These are phyloP conservation scores for Clonostachys rhizophaga DNA, from an alignment of 2,329 filamentous ascomycete species.

Conservation along the genomic window DNA sequence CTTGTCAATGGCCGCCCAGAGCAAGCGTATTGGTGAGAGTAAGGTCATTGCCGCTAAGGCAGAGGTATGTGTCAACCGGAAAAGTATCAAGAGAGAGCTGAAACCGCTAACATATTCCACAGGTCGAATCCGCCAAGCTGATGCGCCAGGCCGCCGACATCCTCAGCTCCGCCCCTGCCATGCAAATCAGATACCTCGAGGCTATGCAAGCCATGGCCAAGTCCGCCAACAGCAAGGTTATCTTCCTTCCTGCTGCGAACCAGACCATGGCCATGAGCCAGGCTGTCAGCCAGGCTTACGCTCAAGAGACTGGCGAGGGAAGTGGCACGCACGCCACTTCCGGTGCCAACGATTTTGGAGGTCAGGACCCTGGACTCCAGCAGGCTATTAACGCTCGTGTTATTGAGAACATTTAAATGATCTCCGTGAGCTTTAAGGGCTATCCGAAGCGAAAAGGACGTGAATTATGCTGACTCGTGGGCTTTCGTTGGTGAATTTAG, in stretches of 20 bases:
- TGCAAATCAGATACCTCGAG: constrained; percentile 98
- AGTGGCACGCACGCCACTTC: constrained; percentile 26
- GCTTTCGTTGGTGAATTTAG: constrained; percentile 17
- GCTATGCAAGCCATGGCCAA: constrained; percentile 99
- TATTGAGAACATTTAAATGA: constrained; percentile 75
- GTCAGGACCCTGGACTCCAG: constrained; percentile 62
- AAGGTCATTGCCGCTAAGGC: constrained; percentile 98
- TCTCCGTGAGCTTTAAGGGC: not conserved
- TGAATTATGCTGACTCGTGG: constrained; percentile 18
- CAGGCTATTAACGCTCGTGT: constrained; percentile 76
- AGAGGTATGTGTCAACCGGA: constrained; percentile 42
- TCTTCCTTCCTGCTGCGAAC: constrained; percentile 64
- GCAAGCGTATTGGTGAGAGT: constrained; percentile 95
- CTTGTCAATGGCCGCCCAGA: constrained; percentile 96
- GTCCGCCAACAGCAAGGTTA: constrained; percentile 82
- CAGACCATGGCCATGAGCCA: constrained; percentile 45
- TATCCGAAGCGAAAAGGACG: no score
- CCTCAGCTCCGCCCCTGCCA: constrained; percentile 83
- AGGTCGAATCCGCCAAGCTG: constrained; percentile 89
- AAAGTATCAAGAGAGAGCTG: not conserved
- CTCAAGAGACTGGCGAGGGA: constrained; percentile 24
- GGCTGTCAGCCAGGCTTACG: constrained; percentile 36
- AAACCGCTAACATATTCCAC: not conserved
- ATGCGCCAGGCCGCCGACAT: constrained; percentile 95
- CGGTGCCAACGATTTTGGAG: constrained; percentile 39